These are phyloP conservation scores for Trichoderma orchidacearum DNA, from an alignment of 495 filamentous ascomycete species.

Conservation along the genomic window DNA sequence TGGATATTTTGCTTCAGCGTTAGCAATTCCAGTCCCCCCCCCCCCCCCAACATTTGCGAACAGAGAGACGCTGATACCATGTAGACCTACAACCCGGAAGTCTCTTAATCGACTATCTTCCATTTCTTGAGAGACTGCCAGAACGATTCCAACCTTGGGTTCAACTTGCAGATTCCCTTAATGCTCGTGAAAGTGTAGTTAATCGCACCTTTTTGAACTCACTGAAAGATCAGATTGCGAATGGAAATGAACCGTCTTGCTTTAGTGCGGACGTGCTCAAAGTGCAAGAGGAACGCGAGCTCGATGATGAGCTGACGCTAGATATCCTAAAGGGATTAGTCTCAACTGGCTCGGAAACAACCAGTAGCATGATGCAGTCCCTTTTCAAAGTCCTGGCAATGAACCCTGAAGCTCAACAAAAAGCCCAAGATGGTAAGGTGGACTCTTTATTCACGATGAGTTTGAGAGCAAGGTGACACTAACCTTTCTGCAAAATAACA, in stretches of 20 bases:
- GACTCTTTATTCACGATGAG: too few relatives aligned
- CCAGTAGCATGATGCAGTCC: neutral
- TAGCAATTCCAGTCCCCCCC: too few relatives aligned
- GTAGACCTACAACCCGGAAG: neutral
- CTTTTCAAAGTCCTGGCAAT: neutral
- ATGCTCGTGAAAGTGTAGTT: neutral
- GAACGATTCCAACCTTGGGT: neutral
- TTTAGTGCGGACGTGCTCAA: neutral
- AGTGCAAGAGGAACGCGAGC: neutral
- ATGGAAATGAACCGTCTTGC: neutral
- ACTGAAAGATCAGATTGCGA: neutral
- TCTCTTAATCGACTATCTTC: neutral
- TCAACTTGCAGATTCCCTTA: neutral
- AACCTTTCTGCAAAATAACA: neutral
- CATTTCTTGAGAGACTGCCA: neutral
- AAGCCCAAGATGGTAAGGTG: neutral
- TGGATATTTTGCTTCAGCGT: too few relatives aligned
- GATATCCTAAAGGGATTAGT: neutral
- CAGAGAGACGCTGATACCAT: neutral
- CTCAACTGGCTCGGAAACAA: neutral
- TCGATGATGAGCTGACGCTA: neutral
- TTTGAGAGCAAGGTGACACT: too few relatives aligned
- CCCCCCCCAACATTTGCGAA: too few relatives aligned
- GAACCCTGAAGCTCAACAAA: neutral
- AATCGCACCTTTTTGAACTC: neutral